A percentile compares a stretch with the other conserved stretches of the same genome.
Evolutionary conservation across 1,139 yeast species (phyloP).

Genomic region (Diutina sp.): DNA sequence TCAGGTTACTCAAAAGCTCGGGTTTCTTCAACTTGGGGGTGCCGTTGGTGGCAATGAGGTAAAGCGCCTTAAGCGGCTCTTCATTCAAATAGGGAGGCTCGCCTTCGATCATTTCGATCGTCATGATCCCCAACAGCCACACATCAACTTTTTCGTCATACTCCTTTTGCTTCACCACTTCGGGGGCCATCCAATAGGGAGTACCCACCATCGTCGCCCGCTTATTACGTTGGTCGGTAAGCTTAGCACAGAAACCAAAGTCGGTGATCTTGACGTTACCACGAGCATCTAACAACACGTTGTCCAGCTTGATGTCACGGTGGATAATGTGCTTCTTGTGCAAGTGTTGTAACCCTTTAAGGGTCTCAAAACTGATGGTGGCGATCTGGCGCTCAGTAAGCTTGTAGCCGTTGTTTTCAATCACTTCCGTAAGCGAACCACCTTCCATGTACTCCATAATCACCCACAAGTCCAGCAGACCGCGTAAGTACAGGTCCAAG

Average conservation of each 20-base stretch:
- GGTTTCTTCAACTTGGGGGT: slow-evolving; percentile 90
- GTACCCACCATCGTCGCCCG: slow-evolving; percentile 99
- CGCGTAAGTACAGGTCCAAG: slow-evolving; percentile 69
- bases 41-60: slow-evolving; percentile 90
- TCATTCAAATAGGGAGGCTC: slow-evolving; percentile 97
- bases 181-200: slow-evolving; percentile 99
- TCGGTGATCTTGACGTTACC: slow-evolving; percentile 89
- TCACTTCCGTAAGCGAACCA: slow-evolving; percentile 90
- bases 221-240: slow-evolving; percentile 72
- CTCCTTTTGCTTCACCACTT: slow-evolving; percentile 85
- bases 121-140: slow-evolving; percentile 97
- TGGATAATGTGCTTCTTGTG: slow-evolving; percentile 94
- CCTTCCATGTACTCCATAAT: slow-evolving; percentile 99
- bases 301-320: slow-evolving; percentile 92
- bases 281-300: slow-evolving; percentile 64
- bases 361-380: slow-evolving; percentile 86
- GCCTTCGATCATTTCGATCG: slow-evolving; percentile 97
- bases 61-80: slow-evolving; percentile 87
- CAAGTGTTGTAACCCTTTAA: slow-evolving; percentile 72
- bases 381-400: slow-evolving; percentile 81
- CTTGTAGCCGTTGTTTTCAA: slow-evolving; percentile 60
- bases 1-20: slow-evolving; percentile 59
- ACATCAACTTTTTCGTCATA: slow-evolving; percentile 96
- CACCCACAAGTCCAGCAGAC: slow-evolving; percentile 80
- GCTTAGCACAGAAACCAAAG: slow-evolving; percentile 92